Conservation (phyloP, 2,329 filamentous ascomycete species). For the Beauveria sp. region DNA sequence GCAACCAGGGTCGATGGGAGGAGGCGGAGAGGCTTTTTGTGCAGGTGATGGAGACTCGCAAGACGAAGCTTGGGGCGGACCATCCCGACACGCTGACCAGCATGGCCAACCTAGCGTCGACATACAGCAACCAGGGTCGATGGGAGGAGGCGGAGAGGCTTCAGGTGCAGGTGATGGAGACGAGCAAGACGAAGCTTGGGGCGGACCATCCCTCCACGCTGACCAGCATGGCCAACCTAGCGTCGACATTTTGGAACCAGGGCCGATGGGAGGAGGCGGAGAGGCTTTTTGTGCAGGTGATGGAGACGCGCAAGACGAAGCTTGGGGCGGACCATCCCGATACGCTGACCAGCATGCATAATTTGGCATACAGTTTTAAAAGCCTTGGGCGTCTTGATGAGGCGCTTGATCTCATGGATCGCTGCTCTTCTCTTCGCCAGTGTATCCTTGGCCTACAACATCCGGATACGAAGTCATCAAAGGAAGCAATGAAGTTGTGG, state of each 20-base stretch:
- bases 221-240: not conserved
- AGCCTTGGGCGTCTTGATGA: not conserved
- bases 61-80: not conserved
- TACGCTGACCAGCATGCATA: constrained; percentile 8
- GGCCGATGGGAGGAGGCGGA: not conserved
- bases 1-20: too few species aligned
- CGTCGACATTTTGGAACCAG: not conserved
- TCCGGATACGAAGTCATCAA: not conserved
- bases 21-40: too few species aligned
- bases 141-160: not conserved
- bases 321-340: constrained; percentile 1
- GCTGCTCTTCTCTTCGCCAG: not conserved
- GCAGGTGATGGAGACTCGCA: not conserved
- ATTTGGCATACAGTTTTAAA: not conserved
- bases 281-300: not conserved
- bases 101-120: not conserved
- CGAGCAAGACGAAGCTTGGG: too few species aligned
- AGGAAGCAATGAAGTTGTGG: not conserved
- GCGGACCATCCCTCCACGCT: not conserved
- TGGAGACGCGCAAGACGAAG: not conserved
- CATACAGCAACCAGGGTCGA: not conserved
- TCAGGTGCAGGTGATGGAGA: too few species aligned
- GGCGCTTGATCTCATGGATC: not conserved
- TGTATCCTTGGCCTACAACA: not conserved
- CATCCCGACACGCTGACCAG: not conserved